Base-by-base conservation (phyloP, 768 basidiomycete genomes). In the Fomitopsis pulvina region DNA sequence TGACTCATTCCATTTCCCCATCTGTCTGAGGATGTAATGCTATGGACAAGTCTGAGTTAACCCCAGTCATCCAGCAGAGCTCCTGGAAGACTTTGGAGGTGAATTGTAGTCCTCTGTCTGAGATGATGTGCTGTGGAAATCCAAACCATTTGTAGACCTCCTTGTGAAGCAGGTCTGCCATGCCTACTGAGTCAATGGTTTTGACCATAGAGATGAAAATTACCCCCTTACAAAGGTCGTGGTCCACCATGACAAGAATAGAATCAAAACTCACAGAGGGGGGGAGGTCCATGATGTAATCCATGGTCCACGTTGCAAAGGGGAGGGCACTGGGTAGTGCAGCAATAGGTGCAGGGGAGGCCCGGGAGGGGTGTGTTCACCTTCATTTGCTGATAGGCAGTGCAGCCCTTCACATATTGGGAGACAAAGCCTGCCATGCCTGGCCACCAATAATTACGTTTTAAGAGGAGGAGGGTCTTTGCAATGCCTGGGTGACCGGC, bases 1-100 rank as follows among this genome's bases (percentile, higher is more conserved):
- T 74, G 18, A 57, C 59, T n/a, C 64, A 52, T 56, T 72, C 71
- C 0, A 67, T 70, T 18, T 60, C 63, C 48, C 67, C 63, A 47
- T 75, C 68, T 1, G 69, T 67, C 54, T 76, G 64, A 0, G 72
- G 73, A 43, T 77, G 76, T 51, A 68, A 76, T 0, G 70, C 70
- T 0, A 69, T 73, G 2, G 62, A 70, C 1, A 60, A 59, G 18
- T 44, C 3, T 3, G 41, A 24, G 9, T 61, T 29, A 29, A 57
- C 30, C 4, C 57, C 44, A 5, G 48, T 8, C 7, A 53, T 34
- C 2, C 9, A 4, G 3, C 30, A 38, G 1, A 53, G 47, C 22
- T 45, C 34, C 30, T 2, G 1, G 42, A 29, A 56, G 20, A 58
- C 52, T 10, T 37, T 14, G 5, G 53, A 55, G 8, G 52, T 40